phyloP scores from a whole-genome alignment of 768 basidiomycete species.

The Lactifluus subvellereus region DNA sequence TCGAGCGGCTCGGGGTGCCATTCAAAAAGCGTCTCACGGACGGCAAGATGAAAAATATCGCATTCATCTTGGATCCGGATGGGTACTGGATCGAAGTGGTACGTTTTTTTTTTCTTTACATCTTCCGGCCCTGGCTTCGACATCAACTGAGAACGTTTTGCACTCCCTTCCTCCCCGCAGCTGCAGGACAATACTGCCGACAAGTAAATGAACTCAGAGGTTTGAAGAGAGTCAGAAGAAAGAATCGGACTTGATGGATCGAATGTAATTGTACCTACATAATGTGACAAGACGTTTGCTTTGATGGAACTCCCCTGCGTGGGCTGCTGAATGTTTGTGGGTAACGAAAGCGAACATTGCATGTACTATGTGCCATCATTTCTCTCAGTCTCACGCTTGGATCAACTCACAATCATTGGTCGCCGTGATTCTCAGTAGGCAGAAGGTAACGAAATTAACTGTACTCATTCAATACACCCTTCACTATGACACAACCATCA shows the following conservation, averaged over 20 bases:
- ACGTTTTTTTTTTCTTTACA: neutral
- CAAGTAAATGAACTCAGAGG: neutral
- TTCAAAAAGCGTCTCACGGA: conserved; percentile 88
- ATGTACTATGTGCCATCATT: too few species aligned
- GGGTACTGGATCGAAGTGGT: conserved; percentile 35
- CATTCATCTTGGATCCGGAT: conserved; percentile 82
- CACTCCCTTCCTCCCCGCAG: neutral
- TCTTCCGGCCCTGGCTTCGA: neutral
- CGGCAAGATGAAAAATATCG: conserved; percentile 80
- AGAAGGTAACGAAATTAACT: too few species aligned
- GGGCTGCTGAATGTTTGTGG: too few species aligned
- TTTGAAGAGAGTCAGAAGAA: neutral
- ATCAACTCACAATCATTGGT: too few species aligned
- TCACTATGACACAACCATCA: too few species aligned
- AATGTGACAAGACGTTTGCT: neutral
- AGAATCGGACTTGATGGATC: neutral
- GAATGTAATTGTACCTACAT: neutral
- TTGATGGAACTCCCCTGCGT: neutral
- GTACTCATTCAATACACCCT: too few species aligned
- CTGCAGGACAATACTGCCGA: neutral
- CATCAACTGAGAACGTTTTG: neutral
- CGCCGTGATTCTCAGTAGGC: too few species aligned
- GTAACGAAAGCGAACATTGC: too few species aligned
- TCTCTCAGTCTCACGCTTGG: too few species aligned
- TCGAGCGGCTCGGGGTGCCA: conserved; percentile 70